Base-by-base conservation (phyloP, 106 monocot genomes). In the Allium cepa region DNA sequence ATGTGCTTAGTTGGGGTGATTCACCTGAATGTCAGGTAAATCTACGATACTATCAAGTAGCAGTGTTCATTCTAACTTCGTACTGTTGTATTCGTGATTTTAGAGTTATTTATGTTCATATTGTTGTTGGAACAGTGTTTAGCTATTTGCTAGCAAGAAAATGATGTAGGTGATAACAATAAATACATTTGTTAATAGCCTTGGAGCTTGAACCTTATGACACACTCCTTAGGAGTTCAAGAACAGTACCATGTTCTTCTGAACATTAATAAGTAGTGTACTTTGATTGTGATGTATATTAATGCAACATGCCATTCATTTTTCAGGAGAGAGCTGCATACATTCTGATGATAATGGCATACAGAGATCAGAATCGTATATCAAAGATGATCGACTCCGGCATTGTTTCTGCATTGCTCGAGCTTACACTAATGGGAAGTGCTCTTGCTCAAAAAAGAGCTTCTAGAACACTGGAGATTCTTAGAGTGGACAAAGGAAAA, bases 381-480 rank as follows among this genome's bases (percentile, higher is more conserved):
- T 36, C 76, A 14, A 68, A 69, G 26, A 97, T 97, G 92, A 22
- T 72, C 3, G 97, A 84, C 47, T 70, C 97, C 6, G 92, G 92
- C 17, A 65, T 84, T 13, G 52, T 78, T n/a, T 80, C 84, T 0
- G 53, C 89, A 1, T 78, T 92, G 10, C 80, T 97, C 0, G 97
- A 97, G 77, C 84, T 97, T 11, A 80, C 89, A 1, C 78, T 97
- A 10, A 11, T 97, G 13, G 97, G 97, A 7, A 88, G 72, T 14
- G 47, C 86, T 3, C 72, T 97, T 1, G 97, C 92, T 1, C 88
- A 97, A 80, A 86, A 84, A 61, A 57, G 97, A 46, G 97, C 97
- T 15, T 84, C 88, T n/a, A 53, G 86, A 63, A 70, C 83, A 0
- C 80, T 97, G 1, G 84, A 97, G 53, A 79, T 76, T 53, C 68